Evolutionary conservation across 306 rosid species (phyloP).

Genomic region (Geum urbanum): DNA sequence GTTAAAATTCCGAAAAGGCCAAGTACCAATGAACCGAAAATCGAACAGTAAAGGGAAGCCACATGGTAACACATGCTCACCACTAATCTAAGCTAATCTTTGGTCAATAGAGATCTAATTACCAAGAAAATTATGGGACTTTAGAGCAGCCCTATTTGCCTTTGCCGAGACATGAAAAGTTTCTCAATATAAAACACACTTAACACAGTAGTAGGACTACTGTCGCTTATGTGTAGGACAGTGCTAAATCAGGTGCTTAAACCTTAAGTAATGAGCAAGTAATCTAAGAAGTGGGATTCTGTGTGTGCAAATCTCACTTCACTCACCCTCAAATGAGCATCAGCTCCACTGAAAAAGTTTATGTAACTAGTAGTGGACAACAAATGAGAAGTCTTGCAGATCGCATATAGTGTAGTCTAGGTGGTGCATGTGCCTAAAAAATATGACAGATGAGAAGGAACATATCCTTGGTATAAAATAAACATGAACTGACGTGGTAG

Average conservation of each 20-base stretch:
- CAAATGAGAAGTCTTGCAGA: slow-evolving; percentile 14
- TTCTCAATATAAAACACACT: not conserved
- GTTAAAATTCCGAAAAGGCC: not conserved
- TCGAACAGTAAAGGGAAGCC: not conserved
- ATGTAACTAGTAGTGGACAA: slow-evolving; percentile 9
- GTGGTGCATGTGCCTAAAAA: slow-evolving; percentile 1
- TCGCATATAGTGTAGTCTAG: slow-evolving; percentile 1
- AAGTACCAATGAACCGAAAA: not conserved
- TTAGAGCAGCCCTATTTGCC: slow-evolving; percentile 6
- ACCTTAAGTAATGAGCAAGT: not conserved
- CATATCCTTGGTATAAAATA: not conserved
- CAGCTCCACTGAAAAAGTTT: not conserved
- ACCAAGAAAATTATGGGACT: not conserved
- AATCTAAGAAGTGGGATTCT: not conserved
- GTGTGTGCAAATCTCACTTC: not conserved
- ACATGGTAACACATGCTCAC: slow-evolving; percentile 11
- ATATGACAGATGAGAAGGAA: not conserved
- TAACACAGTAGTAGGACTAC: not conserved
- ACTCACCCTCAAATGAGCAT: not conserved
- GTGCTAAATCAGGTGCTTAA: not conserved
- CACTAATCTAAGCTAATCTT: slow-evolving; percentile 6
- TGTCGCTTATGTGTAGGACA: slow-evolving; percentile 12
- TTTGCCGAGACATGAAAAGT: slow-evolving; percentile 3
- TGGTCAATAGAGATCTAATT: not conserved
- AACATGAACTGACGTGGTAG: slow-evolving; percentile 7